Base-by-base conservation (phyloP, 2,329 filamentous ascomycete genomes). In the Fusarium domesticum region DNA sequence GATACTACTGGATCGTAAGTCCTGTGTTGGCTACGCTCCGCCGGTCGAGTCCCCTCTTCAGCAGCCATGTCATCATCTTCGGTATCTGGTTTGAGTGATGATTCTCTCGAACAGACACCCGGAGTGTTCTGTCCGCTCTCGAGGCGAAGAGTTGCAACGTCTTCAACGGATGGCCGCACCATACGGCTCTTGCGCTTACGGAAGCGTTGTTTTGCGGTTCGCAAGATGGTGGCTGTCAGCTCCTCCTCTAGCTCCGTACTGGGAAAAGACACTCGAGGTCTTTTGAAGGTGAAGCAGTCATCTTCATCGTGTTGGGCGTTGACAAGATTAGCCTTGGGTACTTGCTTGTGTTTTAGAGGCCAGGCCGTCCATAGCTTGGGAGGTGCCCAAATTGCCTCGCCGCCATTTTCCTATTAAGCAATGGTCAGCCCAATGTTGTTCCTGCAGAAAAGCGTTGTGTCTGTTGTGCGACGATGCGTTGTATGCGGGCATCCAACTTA, bases 281-380 rank as follows among this genome's bases (percentile, higher is more conserved):
- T 71, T 41, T 72, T 75, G 23, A 80, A 68, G 0, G 74, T 81
- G 58, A 75, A 80, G 11, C 57, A 61, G 20, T 80, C 76, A 41
- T 77, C 68, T 6, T 72, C 69, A 37, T 80, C 73, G 6, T 66
- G 57, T 6, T 63, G 62, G 48, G 63, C 70, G 53, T 70, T 73
- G 39, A 71, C 63, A 48, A 87, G 76, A 16, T 71, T 70, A 12
- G 74, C 70, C 14, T 71, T 68, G 2, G 87, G 87, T 6, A 93
- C 81, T 18, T 76, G 68, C 6, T 72, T 68, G 5, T 78, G 72
- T 16, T 74, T 74, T 59, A 95, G 64, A 5, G 92, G 92, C 92
- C 92, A 96, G 1, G 90, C 87, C 15, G 87, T 88, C 91, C 92
- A 96, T 5, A 62, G 53, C 46, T 77, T 80, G 0, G 78, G 73